Conservation (phyloP, 345 rosid genomes). For the Corchorus olitorius region DNA sequence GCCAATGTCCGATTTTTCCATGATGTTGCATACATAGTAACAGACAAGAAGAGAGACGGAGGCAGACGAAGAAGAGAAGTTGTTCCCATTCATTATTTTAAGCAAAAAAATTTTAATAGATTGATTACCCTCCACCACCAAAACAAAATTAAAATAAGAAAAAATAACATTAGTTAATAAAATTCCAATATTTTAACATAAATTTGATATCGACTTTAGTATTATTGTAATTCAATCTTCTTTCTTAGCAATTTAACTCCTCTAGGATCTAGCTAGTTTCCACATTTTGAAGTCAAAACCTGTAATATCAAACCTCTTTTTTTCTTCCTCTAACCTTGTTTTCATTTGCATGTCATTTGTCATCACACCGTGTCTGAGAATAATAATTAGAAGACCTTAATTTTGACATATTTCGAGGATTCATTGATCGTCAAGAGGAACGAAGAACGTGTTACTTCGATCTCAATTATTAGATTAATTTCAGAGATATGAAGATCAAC, state of each 20-base stretch:
- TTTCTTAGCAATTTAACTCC: slow-evolving; percentile 23
- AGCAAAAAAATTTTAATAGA: slow-evolving; percentile 13
- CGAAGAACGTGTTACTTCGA: neutral
- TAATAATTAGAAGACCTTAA: neutral
- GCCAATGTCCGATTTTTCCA: slow-evolving; percentile 13
- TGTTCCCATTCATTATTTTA: slow-evolving; percentile 40
- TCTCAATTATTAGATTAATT: neutral
- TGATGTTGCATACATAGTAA: slow-evolving; percentile 43
- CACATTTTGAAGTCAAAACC: slow-evolving; percentile 58
- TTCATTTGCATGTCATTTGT: neutral
- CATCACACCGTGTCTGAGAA: neutral
- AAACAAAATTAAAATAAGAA: neutral
- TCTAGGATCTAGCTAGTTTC: slow-evolving; percentile 19
- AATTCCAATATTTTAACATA: slow-evolving; percentile 22
- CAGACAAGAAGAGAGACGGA: slow-evolving; percentile 61
- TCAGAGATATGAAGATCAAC: neutral
- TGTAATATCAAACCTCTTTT: slow-evolving; percentile 17
- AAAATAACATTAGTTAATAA: slow-evolving; percentile 10
- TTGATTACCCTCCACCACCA: slow-evolving; percentile 31
- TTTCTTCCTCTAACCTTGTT: slow-evolving; percentile 25
- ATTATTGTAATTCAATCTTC: slow-evolving; percentile 35
- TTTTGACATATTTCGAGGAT: neutral
- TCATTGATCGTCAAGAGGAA: neutral
- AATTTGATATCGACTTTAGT: slow-evolving; percentile 31
- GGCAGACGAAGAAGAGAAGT: slow-evolving; percentile 34